A percentile compares a stretch with the other conserved stretches of the same genome.
These are phyloP conservation scores for Naganishia liquefaciens DNA, from an alignment of 1,284 basidiomycete species.

Conservation along the genomic window DNA sequence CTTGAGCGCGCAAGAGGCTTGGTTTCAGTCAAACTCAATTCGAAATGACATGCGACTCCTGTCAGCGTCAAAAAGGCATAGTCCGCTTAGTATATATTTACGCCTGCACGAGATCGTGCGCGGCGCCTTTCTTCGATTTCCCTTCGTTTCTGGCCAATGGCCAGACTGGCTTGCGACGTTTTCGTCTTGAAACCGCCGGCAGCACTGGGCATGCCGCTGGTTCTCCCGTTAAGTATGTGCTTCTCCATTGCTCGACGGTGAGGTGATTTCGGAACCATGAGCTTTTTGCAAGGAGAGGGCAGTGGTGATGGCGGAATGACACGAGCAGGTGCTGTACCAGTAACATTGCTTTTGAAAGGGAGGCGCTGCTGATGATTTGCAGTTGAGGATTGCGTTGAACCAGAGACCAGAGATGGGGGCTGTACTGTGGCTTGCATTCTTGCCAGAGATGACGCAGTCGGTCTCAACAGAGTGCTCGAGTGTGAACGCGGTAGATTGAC, in stretches of 20 bases:
- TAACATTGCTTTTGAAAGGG: background rate
- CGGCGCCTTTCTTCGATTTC: conserved; percentile 23
- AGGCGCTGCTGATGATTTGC: background rate
- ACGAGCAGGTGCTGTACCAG: background rate
- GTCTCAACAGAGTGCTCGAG: conserved; percentile 15
- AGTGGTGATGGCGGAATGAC: too few species aligned
- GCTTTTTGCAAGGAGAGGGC: conserved; percentile 4
- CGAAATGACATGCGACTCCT: background rate
- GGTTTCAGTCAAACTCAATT: background rate
- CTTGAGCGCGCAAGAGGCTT: background rate
- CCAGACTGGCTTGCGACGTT: conserved; percentile 13
- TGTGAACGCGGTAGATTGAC: background rate
- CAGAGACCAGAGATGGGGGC: conserved; percentile 4
- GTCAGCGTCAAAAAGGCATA: background rate
- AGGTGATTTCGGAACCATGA: conserved; percentile 20
- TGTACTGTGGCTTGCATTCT: conserved; percentile 26
- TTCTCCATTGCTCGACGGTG: conserved; percentile 23
- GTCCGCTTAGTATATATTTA: conserved; percentile 1
- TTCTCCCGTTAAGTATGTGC: conserved; percentile 9
- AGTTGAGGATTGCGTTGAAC: background rate
- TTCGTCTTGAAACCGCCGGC: conserved; percentile 14
- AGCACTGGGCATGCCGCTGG: background rate
- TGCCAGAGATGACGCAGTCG: conserved; percentile 24
- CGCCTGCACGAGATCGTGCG: background rate
- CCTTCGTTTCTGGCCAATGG: conserved; percentile 27